Conservation (phyloP, 352 stramenopile genomes). For the Phytophthora brassicae region DNA sequence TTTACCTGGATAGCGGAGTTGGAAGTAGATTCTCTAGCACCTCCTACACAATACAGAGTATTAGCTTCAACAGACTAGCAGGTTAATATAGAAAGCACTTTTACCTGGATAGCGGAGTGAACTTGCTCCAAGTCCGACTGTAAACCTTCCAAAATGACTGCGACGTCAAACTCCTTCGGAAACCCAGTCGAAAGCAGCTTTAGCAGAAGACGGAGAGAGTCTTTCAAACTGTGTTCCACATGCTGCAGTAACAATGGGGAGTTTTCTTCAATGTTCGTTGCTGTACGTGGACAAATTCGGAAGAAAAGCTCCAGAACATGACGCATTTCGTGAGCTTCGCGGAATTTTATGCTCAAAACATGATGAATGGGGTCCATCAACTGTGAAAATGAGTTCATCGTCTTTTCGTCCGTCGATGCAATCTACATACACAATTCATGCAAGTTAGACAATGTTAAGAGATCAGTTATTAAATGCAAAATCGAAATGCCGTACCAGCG, state of each 20-base stretch:
- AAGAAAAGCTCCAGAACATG: constrained; percentile 76
- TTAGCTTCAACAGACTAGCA: neutral
- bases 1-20: too few relatives aligned
- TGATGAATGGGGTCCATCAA: constrained; percentile 63
- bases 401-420: constrained; percentile 52
- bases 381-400: constrained; percentile 53
- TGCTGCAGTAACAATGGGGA: constrained; percentile 77
- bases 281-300: constrained; percentile 69
- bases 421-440: constrained; percentile 35
- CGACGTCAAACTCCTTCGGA: constrained; percentile 79
- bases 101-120: constrained; percentile 74
- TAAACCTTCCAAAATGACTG: constrained; percentile 79
- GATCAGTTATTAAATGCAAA: neutral
- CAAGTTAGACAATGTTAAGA: neutral
- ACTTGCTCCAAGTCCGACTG: constrained; percentile 74
- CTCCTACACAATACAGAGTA: constrained; percentile 43
- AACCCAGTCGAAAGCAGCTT: constrained; percentile 84
- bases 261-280: constrained; percentile 71
- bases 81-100: neutral
- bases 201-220: constrained; percentile 67
- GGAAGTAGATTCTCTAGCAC: constrained; percentile 82
- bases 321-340: constrained; percentile 73
- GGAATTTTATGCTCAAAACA: constrained; percentile 69
- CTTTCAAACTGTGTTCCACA: constrained; percentile 77
- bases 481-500: constrained; percentile 37